Conservation (phyloP, 352 stramenopile genomes). For the Detonula confervacea region DNA sequence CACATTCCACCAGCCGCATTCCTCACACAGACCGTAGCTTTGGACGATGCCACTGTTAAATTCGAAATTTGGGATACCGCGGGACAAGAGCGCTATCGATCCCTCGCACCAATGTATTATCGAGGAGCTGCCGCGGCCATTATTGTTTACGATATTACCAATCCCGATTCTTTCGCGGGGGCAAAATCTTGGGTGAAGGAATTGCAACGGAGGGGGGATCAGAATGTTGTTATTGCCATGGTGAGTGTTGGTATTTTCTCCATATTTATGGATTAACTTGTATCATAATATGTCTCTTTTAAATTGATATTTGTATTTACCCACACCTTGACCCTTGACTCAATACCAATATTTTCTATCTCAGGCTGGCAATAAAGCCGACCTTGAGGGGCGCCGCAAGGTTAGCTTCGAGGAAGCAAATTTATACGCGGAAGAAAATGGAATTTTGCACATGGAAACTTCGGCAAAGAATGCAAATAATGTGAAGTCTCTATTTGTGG, state of each 20-base stretch:
- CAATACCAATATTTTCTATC: not conserved
- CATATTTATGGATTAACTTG: no score
- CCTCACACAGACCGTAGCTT: constrained; percentile 88
- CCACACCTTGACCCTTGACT: not conserved
- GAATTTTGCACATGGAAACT: constrained; percentile 99
- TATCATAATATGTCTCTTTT: no score
- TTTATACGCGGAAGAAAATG: constrained; percentile 98
- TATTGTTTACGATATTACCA: constrained; percentile 96
- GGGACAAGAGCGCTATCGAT: constrained; percentile 95
- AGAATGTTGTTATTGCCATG: constrained; percentile 85
- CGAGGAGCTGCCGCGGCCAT: constrained; percentile 84
- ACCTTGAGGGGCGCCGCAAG: constrained; percentile 96
- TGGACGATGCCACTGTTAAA: constrained; percentile 90
- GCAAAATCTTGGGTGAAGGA: constrained; percentile 99
- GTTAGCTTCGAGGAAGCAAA: constrained; percentile 96
- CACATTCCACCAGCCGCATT: constrained; percentile 78
- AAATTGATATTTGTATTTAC: constrained; percentile 4
- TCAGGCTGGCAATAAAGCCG: constrained; percentile 95
- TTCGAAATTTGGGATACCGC: constrained; percentile 99
- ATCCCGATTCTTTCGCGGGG: constrained; percentile 84
- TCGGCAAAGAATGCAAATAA: constrained; percentile 99
- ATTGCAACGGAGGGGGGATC: constrained; percentile 97
- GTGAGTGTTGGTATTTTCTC: no score
- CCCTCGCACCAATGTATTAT: constrained; percentile 94
- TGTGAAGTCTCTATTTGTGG: constrained; percentile 98